Evolutionary conservation across 345 rosid species (phyloP), one percentile per base, ranked within the genome.

Genomic region (Triadica sebifera): DNA sequence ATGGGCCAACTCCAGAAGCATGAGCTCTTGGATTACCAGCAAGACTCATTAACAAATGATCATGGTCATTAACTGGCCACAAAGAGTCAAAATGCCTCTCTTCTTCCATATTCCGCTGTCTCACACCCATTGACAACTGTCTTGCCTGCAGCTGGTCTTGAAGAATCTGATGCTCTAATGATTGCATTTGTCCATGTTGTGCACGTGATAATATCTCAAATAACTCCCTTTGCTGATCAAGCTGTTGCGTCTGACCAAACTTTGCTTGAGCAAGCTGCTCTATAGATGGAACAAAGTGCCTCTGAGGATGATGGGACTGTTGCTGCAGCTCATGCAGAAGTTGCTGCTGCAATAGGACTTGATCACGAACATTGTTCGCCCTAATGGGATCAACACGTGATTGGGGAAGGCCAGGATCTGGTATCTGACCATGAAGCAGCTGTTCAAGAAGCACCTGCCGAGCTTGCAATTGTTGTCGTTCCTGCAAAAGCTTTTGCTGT

Each of bases 391-490:
- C 86, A 47, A 76, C 71, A 77, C 79, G 83, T 8, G 89, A 79
- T 74, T 84, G 93, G 37, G 84, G 84, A 75, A 83, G 81, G 69
- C 88, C 84, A 69, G 90, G 81, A 77, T 90, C 94, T 62, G 86
- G 80, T 50, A 79, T 59, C 63, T 90, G 91, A 78, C 84, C 86
- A 71, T 81, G 88, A 61, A 87, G 69, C 80, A 91, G 74, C 80
- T 89, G 91, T 79, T 93, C 91, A 20, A 88, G 79, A 61, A 86
- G 88, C 49, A 82, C 84, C 77, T 93, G 91, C 25, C 83, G 90
- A 80, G 85, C 86, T 79, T 88, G 93, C 56, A 91, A 83, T 67
- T 84, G 87, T 69, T 85, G 86, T 71, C 76, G 83, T 78, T 89
- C 90, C 84, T 83, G 89, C 67, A 87, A 74, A 70, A 87, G 81